phyloP scores from a whole-genome alignment of 176 grass and related monocot genomes.

The Oryza glaberrima region DNA sequence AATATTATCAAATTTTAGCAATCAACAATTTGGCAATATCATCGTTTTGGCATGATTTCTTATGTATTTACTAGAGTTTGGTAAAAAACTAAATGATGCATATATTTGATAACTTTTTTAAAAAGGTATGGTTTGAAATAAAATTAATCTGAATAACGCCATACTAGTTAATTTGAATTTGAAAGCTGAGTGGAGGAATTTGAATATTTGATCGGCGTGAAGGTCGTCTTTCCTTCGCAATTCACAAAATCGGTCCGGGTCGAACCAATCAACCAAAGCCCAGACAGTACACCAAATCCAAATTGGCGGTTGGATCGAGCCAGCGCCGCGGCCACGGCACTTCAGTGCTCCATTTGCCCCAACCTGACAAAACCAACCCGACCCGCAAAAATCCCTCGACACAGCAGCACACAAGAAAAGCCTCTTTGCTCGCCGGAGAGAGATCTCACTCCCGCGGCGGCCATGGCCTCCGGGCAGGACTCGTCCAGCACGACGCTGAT shows the following conservation, averaged over 20 bases:
- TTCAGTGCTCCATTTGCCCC: constrained; percentile 9
- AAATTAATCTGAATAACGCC: no score
- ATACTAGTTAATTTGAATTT: no score
- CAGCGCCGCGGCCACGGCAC: constrained; percentile 19
- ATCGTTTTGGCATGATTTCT: no score
- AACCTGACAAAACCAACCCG: neutral
- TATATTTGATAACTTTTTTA: no score
- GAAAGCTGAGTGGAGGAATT: no score
- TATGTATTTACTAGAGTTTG: no score
- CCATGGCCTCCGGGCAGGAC: constrained; percentile 88
- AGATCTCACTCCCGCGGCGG: constrained; percentile 51
- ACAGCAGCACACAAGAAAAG: neutral
- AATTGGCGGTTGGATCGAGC: constrained; percentile 53
- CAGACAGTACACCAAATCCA: constrained; percentile 23
- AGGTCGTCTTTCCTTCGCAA: no score
- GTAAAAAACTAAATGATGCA: no score
- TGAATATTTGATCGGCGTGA: no score
- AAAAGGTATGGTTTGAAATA: no score
- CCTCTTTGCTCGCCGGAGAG: constrained; percentile 53
- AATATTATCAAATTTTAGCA: no score
- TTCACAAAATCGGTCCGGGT: constrained; percentile 1
- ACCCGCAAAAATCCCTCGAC: constrained; percentile 21
- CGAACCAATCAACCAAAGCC: neutral
- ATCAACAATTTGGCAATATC: no score
- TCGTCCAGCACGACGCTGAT: constrained; percentile 85